These are phyloP conservation scores for Phytophthora europaea DNA, from an alignment of 352 stramenopile genomes.

Conservation along the genomic window DNA sequence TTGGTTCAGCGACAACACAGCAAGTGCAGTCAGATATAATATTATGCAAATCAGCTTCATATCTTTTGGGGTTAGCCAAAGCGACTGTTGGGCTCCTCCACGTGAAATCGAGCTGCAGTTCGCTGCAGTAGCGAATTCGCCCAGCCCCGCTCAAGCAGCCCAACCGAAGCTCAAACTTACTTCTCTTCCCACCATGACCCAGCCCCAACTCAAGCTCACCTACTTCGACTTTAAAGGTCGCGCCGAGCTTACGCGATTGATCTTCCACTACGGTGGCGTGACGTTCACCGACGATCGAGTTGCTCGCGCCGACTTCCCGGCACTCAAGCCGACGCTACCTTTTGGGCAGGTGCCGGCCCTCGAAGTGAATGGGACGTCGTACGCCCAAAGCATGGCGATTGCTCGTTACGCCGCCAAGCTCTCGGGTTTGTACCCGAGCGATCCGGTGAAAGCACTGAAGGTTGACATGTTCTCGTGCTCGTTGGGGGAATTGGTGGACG, in stretches of 20 bases:
- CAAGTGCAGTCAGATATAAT: too few species aligned
- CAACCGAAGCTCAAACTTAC: neutral
- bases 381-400: conserved; percentile 56
- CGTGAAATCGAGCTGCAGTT: too few species aligned
- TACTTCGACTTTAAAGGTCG: conserved; percentile 68
- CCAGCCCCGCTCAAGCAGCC: conserved; percentile 10
- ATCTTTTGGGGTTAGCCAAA: too few species aligned
- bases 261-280: conserved; percentile 48
- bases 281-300: conserved; percentile 50
- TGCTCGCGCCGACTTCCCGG: conserved; percentile 33
- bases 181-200: conserved; percentile 12
- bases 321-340: conserved; percentile 48
- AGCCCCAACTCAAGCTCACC: conserved; percentile 56
- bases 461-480: conserved; percentile 42
- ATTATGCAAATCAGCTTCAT: too few species aligned
- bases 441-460: conserved; percentile 39
- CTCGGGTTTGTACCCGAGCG: conserved; percentile 39
- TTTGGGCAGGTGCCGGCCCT: conserved; percentile 54
- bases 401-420: conserved; percentile 55
- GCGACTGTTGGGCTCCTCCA: too few species aligned
- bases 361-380: conserved; percentile 43
- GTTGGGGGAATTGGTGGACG: conserved; percentile 24
- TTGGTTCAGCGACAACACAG: too few species aligned
- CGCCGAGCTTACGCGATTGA: conserved; percentile 61
- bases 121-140: neutral